phyloP scores from a whole-genome alignment of 345 rosid species.

The Eucalyptus guilfoylei region DNA sequence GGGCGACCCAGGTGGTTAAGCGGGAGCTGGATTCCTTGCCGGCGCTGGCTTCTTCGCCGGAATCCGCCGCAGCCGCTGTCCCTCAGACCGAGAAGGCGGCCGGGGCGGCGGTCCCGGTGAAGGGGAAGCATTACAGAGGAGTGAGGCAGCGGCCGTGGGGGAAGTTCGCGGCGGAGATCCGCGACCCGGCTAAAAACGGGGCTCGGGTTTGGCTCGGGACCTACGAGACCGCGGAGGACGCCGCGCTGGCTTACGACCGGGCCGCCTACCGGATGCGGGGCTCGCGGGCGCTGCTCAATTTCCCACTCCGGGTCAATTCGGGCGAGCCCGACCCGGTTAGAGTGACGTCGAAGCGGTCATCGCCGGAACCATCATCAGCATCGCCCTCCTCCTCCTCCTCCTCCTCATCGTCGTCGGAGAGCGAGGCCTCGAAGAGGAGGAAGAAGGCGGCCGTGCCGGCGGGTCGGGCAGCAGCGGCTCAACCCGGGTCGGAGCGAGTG shows the following conservation, averaged over 20 bases:
- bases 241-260: slow-evolving; percentile 90
- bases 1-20: slow-evolving; percentile 15
- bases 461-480: neutral
- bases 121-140: slow-evolving; percentile 86
- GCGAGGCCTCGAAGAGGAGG: slow-evolving; percentile 48
- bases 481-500: slow-evolving; percentile 8
- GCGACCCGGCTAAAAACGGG: slow-evolving; percentile 97
- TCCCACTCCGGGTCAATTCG: slow-evolving; percentile 79
- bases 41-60: neutral
- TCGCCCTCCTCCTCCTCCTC: neutral
- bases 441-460: slow-evolving; percentile 18
- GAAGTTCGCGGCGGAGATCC: slow-evolving; percentile 94
- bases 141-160: slow-evolving; percentile 99
- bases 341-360: slow-evolving; percentile 64
- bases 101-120: slow-evolving; percentile 16
- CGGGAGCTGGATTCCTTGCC: slow-evolving; percentile 12
- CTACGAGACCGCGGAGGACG: slow-evolving; percentile 95
- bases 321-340: slow-evolving; percentile 98
- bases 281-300: slow-evolving; percentile 81
- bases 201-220: slow-evolving; percentile 99
- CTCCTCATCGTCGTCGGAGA: slow-evolving; percentile 26
- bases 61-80: neutral
- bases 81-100: neutral
- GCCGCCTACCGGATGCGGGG: slow-evolving; percentile 99
- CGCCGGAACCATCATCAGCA: slow-evolving; percentile 29